Evolutionary conservation across 805 yeast genomes (phyloP), one percentile per base, ranked within the genome.

Genomic region (Cyberlindnera bimundalis): DNA sequence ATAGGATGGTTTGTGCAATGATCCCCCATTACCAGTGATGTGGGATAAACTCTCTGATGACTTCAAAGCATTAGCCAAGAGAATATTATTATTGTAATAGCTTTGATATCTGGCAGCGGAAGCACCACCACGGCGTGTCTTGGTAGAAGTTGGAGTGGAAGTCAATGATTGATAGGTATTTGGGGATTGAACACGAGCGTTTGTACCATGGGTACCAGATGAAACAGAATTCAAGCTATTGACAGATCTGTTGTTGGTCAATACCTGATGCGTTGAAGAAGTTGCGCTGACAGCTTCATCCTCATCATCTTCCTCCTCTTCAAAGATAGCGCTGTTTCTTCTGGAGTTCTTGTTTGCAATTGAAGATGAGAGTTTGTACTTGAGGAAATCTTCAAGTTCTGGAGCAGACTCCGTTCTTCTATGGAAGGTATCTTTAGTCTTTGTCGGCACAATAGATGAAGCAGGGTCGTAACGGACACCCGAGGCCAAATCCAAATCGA

Each of bases 391-490:
- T 27, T 69, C 64, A 37, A 71, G 62, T 24, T 76, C 78, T 6
- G 81, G 80, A 0, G 81, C 81, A 29, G 78, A 71, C 54, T 76
- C 81, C 1, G 79, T 65, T 42, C 81, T 65, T 51, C 78, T 65
- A 53, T 76, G 81, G 36, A 43, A 43, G 6, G 60, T 47, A 35
- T 53, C 45, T 30, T 60, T 59, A 56, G 57, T 46, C 47, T 56
- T 44, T 60, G 63, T 61, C 5, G 45, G 40, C 4, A 39, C 37
- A 11, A 39, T 48, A 11, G 42, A 39, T 3, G 42, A 17, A 14
- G 54, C 43, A 9, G 65, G 65, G 36, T 61, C 59, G 37, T 57
- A 55, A 34, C 50, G 51, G 14, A 67, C 56, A 30, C 66, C 70
- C 18, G 73, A 61, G 10, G 79, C 79, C 21, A 72, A 71, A 46